Evolutionary conservation across 768 basidiomycete genomes (phyloP), one percentile per base, ranked within the genome.

Genomic region (Amanita muscaria): DNA sequence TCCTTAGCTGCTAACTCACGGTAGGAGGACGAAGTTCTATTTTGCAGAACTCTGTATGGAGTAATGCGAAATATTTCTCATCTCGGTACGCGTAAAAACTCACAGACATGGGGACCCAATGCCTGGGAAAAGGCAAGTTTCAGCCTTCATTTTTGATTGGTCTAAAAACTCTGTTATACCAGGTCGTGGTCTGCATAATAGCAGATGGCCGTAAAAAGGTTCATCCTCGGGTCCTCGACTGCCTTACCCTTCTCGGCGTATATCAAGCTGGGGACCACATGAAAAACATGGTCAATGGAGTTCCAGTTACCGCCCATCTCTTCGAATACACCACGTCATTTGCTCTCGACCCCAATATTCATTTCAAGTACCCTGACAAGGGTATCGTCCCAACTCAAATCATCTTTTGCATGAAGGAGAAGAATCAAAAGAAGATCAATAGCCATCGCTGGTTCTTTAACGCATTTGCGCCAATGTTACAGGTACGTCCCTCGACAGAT

Each of bases 381-480:
- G 91, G 91, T 2, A 87, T 93, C 32, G 84, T 91, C 10, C 92
- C 91, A 2, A 90, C 85, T n/a, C 94, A 93, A 59, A 91, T 88
- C 39, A 81, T 98, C 24, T 88, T 88, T 58, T 87, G 83, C 58
- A 73, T 88, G 69, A 88, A 90, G 67, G 91, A 93, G 67, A 87
- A 80, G 68, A 97, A 94, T 59, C 84, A 89, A 59, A 92, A 93
- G 71, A 96, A 97, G 67, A 93, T 97, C 58, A 97, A 96, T 60
- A 88, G 85, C 37, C 92, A 96, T 56, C 72, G 93, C 38, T 97
- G 93, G 93, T 94, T 93, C 63, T 96, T 98, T 64, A 97, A 96
- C 58, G 93, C 90, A 0, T 88, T 97, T 59, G 86, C 77, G 0
- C 73, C 82, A 0, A 67, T 93, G 59, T 63, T 97, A 22, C 85